A percentile compares a stretch with the other conserved stretches of the same genome.
phyloP scores from a whole-genome alignment of 768 basidiomycete genomes.

The Leccinellum albellum region DNA sequence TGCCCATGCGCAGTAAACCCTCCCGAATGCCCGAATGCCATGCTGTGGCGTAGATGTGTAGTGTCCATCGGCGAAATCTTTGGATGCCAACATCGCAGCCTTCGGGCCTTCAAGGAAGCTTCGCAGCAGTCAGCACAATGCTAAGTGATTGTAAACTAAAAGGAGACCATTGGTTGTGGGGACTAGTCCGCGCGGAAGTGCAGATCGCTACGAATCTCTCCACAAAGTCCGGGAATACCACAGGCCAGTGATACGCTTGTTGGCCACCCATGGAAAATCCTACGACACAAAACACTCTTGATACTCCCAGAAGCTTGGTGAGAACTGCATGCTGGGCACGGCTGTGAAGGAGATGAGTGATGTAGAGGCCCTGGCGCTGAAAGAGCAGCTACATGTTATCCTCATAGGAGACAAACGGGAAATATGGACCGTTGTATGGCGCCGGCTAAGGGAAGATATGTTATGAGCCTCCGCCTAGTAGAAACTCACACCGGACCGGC shows the following conservation, averaged over 20 bases:
- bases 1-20: constrained; percentile 60
- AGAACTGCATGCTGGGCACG: constrained; percentile 54
- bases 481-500: neutral
- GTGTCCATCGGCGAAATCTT: constrained; percentile 52
- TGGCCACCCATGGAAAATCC: constrained; percentile 64
- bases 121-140: neutral
- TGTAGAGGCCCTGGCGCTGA: neutral
- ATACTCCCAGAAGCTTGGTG: constrained; percentile 26
- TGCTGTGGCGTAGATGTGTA: constrained; percentile 46
- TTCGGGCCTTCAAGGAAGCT: constrained; percentile 63
- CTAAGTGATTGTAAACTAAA: neutral
- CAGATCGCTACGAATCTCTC: constrained; percentile 45
- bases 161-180: constrained; percentile 50
- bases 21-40: constrained; percentile 53
- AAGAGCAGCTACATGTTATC: constrained; percentile 47
- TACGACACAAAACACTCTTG: constrained; percentile 25
- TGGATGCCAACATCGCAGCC: constrained; percentile 49
- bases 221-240: constrained; percentile 55
- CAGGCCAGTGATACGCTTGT: constrained; percentile 55
- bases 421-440: constrained; percentile 59
- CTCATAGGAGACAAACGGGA: constrained; percentile 52
- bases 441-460: constrained; percentile 34
- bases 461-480: neutral
- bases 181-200: constrained; percentile 53
- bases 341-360: constrained; percentile 24